Evolutionary conservation across 306 rosid genomes (phyloP), one percentile per base, ranked within the genome.

Genomic region (Abrus precatorius): DNA sequence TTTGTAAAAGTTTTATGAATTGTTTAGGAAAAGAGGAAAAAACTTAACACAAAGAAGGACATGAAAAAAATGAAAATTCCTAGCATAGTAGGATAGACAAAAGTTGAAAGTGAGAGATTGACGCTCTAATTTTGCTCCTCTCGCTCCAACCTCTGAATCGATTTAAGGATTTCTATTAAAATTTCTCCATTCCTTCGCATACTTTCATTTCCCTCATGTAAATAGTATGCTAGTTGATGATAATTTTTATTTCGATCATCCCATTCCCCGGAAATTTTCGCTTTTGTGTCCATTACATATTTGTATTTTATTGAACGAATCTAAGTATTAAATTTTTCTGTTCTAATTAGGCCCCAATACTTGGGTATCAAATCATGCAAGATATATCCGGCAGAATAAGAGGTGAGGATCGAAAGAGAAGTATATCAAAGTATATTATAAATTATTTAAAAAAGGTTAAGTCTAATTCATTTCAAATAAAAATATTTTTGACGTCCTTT

Each of bases 361-460:
- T 62, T 60, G 14, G 6, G 14, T 60, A 32, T 32, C 20, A 60
- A 30, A 32, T 60, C 0, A 60, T 30, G 7, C 6, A 62, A 60
- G 4, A 36, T 28, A 3, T 40, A 7, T 4, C 49, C 7, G 3
- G 13, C 7, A 66, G 53, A 66, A 14, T 4, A 66, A 66, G 72
- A 66, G 72, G 53, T 43, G 72, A 43, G n/a, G 1, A 64, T 64
- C 32, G 38, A 64, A 64, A 64, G 49, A n/a, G 49, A 64, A 5
- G 13, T 40, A 44, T 14, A 14, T n/a, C 0, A 38, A 36, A 41
- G 1, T 41, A 5, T 3, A 36, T 1, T 63, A 32, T 29, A 36
- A 33, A 63, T 63, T 34, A 61, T 33, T 9, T 12, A 36, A 5
- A 6, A 13, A 63, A 13, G 47, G 12, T 64, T n/a, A 65, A 43